A percentile compares a stretch with the other conserved stretches of the same genome.
Evolutionary conservation across 179 eudicot genomes (phyloP).

Genomic region (Vitellaria paradoxa): DNA sequence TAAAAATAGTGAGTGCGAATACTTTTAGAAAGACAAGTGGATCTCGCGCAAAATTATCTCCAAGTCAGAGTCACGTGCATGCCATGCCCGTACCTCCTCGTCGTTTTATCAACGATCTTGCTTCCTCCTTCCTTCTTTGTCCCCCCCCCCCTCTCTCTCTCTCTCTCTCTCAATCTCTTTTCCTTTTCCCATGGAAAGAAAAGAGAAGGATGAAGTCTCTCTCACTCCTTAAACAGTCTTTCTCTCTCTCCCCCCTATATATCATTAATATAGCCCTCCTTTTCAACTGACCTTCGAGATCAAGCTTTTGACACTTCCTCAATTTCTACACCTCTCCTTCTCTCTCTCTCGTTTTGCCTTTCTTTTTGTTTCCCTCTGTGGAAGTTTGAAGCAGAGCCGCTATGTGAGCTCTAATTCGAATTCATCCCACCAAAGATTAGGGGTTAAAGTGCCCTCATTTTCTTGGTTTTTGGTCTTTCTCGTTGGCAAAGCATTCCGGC

Average conservation of each 20-base stretch:
- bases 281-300: conserved; percentile 24
- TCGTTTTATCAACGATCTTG: too few relatives aligned
- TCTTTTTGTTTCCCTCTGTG: conserved; percentile 29
- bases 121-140: too few relatives aligned
- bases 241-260: background rate
- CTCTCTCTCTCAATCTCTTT: conserved; percentile 17
- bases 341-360: background rate
- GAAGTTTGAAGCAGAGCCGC: conserved; percentile 26
- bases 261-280: conserved; percentile 21
- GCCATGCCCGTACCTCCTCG: too few relatives aligned
- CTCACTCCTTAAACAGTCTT: conserved; percentile 12
- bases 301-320: conserved; percentile 23
- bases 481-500: conserved; percentile 10
- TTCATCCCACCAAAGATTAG: conserved; percentile 10
- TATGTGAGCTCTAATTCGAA: conserved; percentile 11
- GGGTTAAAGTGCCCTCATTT: background rate
- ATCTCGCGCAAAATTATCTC: too few relatives aligned
- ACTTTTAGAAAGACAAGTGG: too few relatives aligned
- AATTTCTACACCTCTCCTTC: background rate
- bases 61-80: too few relatives aligned
- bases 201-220: background rate
- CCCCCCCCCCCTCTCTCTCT: background rate
- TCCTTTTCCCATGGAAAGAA: conserved; percentile 24
- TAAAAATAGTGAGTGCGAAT: too few relatives aligned
- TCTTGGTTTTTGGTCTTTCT: background rate